Base-by-base conservation (phyloP, 768 basidiomycete genomes). In the Kwoniella dendrophila region DNA sequence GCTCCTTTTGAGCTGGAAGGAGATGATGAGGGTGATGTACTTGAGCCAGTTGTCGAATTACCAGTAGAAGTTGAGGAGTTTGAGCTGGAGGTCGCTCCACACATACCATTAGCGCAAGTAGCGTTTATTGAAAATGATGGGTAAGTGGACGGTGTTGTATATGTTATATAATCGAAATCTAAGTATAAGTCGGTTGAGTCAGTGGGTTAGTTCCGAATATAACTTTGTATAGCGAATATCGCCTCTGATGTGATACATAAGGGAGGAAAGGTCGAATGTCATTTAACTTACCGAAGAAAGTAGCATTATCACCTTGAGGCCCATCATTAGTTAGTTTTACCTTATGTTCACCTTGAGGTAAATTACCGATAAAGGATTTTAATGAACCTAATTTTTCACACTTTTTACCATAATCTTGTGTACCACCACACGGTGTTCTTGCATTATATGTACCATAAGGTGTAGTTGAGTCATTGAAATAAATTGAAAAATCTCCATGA, bases 371-470 rank as follows among this genome's bases (percentile, higher is more conserved):
- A 24, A 71, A 68, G 27, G 59, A 72, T 18, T 72, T 69, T 34
- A 79, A 56, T n/a, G 70, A 69, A 1, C 68, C 69, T 29, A 79
- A 63, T 64, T 79, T 79, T 51, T 79, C 78, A 48, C 78, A 79
- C 11, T 54, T 56, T 49, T 77, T 77, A 8, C 60, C 72, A 24
- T 62, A 67, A 11, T 34, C 30, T n/a, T 26, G 32, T 0, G 38
- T 41, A 3, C 70, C 70, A 0, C 68, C 72, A 48, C 78, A 79
- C 5, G 74, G 76, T 3, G 70, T 72, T 45, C 73, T 48, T 1
- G 68, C 76, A 50, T 64, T 71, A 41, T 62, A 47, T 29, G 62
- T 68, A 0, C 59, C 68, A 8, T 62, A 50, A 0, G 65, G 61
- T 0, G 63, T 59, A 1, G 44, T 27, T 1, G 71, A 65, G 26